These are phyloP conservation scores for Vigna angularis DNA, from an alignment of 306 rosid species.

Conservation along the genomic window DNA sequence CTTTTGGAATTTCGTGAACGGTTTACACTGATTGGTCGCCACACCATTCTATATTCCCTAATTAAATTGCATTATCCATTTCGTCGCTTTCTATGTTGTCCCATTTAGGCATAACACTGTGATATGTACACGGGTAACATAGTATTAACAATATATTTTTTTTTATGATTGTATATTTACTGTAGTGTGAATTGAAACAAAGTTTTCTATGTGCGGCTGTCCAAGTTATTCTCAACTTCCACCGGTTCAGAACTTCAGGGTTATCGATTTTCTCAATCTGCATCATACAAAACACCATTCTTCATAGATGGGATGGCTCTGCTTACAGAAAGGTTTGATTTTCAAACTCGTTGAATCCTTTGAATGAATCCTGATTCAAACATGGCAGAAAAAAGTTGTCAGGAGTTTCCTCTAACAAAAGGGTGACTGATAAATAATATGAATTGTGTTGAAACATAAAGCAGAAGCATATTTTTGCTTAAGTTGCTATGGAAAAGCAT, in stretches of 20 bases:
- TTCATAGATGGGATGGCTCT: background rate
- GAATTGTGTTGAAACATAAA: too few relatives aligned
- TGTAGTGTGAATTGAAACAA: background rate
- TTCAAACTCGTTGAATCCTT: too few relatives aligned
- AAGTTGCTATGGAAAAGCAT: too few relatives aligned
- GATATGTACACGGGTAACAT: background rate
- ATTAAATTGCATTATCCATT: background rate
- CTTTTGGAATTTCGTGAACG: constrained; percentile 34
- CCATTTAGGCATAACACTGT: background rate
- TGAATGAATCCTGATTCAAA: too few relatives aligned
- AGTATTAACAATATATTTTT: background rate
- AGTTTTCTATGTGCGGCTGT: background rate
- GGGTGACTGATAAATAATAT: too few relatives aligned
- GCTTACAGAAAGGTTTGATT: background rate
- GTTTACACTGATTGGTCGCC: constrained; percentile 9
- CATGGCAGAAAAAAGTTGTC: too few relatives aligned
- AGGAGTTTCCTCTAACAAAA: too few relatives aligned
- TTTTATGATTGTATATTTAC: background rate
- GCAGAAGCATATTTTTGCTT: too few relatives aligned
- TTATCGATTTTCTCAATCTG: background rate
- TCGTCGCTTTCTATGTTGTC: constrained; percentile 41
- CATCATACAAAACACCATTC: background rate
- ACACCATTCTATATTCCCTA: background rate
- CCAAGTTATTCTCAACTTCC: background rate
- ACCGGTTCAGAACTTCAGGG: background rate